phyloP scores from a whole-genome alignment of 176 grass and related monocot genomes.

The barley (Hordeum vulgare) region DNA sequence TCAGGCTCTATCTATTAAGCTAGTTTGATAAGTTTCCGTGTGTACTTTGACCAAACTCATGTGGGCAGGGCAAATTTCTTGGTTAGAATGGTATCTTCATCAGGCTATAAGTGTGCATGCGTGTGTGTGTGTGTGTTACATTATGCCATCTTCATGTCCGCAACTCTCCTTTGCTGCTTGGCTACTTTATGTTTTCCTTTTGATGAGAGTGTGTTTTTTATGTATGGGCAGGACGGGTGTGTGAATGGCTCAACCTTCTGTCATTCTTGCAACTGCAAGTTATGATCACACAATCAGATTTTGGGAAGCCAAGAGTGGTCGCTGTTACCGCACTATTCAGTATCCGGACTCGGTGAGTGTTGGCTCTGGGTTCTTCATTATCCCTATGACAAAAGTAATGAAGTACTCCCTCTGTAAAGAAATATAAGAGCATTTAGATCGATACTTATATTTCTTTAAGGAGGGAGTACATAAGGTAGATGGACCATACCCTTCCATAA shows the following conservation, averaged over 20 bases:
- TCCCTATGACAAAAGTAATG: not conserved
- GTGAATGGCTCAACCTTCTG: slow-evolving; percentile 75
- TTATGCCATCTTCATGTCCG: not conserved
- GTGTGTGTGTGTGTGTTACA: not conserved
- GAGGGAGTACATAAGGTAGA: not conserved
- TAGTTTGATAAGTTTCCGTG: not conserved
- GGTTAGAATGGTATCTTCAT: not conserved
- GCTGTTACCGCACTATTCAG: slow-evolving; percentile 89
- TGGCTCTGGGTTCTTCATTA: not conserved
- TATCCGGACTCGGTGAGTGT: slow-evolving; percentile 76
- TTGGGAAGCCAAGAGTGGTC: slow-evolving; percentile 89
- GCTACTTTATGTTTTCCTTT: not conserved
- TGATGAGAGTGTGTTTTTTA: not conserved
- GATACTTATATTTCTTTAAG: too few relatives aligned
- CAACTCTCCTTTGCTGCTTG: not conserved
- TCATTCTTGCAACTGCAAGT: slow-evolving; percentile 84
- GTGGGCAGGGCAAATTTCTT: not conserved
- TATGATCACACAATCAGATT: slow-evolving; percentile 97
- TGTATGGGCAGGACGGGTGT: slow-evolving; percentile 2
- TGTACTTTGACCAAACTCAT: not conserved
- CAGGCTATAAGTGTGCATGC: not conserved
- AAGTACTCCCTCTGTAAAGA: not conserved
- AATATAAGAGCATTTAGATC: too few relatives aligned
- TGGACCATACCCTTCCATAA: not conserved
- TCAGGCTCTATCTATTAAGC: not conserved